Evolutionary conservation across 371 early-diverging fungal genomes (phyloP), one percentile per base, ranked within the genome.

Genomic region (Rhizomucor pusillus): DNA sequence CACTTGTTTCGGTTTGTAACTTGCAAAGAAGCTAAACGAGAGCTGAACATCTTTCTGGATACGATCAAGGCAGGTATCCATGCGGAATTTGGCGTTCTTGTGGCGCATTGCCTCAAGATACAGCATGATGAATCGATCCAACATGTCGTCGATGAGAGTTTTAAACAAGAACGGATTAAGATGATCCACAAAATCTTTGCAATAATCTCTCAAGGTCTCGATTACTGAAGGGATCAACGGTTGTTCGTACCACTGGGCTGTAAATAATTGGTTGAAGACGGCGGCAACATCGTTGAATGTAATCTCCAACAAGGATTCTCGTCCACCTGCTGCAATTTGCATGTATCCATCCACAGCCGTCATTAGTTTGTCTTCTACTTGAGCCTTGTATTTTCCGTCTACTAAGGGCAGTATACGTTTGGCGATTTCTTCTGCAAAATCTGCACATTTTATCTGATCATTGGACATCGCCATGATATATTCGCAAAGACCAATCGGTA

Each of bases 391-490:
- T 43, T 81, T 73, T 9, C 86, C 86, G 52, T 89, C 85, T 5
- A 90, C 79, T 52, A 87, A 60, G 25, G 77, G 75, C 34, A 85
- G 83, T 16, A 90, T 72, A 41, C 91, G 84, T 23, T 74, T 65
- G 16, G 85, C 56, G 18, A 96, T 84, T 11, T 84, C 79, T 53
- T 96, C 96, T 0, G 91, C 84, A 68, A 91, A 92, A 52, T 97
- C 95, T 4, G 91, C 88, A 50, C 88, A 89, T 46, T 89, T 84
- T 64, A 94, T 72, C 61, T 87, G 90, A 67, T 97, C 95, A 69
- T 98, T 98, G 18, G 92, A 92, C 36, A 97, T 79, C 0, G 98
- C 95, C 76, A 95, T 90, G 0, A 90, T 82, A 66, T 98, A 98
- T 57, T 97, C 97, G 1, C 90, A 85, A 50, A 98, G 70, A 4